These are phyloP conservation scores for Syncephalastrum sp. DNA, from an alignment of 371 early-diverging fungal genomes.

Conservation along the genomic window DNA sequence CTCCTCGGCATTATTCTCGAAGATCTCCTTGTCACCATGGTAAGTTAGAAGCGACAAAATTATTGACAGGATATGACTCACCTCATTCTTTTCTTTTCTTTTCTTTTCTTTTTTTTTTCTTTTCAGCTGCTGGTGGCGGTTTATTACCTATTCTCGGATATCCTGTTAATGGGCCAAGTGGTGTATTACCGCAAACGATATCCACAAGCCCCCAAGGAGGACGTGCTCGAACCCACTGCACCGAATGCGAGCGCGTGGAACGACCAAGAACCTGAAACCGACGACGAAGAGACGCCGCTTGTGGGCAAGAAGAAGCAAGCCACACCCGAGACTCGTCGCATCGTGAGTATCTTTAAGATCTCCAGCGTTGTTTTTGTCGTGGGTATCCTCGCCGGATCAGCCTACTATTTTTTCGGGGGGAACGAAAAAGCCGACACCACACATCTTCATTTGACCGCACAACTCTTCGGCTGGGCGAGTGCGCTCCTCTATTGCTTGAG, in stretches of 20 bases:
- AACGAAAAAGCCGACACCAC: constrained; percentile 24
- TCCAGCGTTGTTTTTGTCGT: constrained; percentile 20
- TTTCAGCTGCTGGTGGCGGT: constrained; percentile 40
- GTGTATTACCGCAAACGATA: constrained; percentile 48
- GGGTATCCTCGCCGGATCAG: constrained; percentile 18
- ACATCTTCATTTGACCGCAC: constrained; percentile 40
- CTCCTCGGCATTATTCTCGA: constrained; percentile 74
- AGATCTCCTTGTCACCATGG: constrained; percentile 68
- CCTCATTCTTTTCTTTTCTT: not conserved
- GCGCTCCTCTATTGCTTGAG: constrained; percentile 58
- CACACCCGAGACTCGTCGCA: constrained; percentile 12
- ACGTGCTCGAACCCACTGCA: too few species aligned
- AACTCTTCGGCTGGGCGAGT: constrained; percentile 53
- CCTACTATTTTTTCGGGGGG: constrained; percentile 20
- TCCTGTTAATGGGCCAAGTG: constrained; percentile 53
- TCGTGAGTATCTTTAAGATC: constrained; percentile 23
- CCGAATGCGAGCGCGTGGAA: too few species aligned
- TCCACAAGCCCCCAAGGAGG: constrained; percentile 7
- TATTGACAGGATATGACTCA: not conserved
- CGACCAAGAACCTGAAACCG: too few species aligned
- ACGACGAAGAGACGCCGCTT: too few species aligned
- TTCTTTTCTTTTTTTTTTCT: constrained; percentile 1
- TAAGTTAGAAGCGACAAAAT: constrained; percentile 20
- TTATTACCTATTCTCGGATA: constrained; percentile 52
- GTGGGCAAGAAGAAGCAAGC: not conserved